Base-by-base conservation (phyloP, 2,329 filamentous ascomycete species). In the Sporothrix variecibatus region DNA sequence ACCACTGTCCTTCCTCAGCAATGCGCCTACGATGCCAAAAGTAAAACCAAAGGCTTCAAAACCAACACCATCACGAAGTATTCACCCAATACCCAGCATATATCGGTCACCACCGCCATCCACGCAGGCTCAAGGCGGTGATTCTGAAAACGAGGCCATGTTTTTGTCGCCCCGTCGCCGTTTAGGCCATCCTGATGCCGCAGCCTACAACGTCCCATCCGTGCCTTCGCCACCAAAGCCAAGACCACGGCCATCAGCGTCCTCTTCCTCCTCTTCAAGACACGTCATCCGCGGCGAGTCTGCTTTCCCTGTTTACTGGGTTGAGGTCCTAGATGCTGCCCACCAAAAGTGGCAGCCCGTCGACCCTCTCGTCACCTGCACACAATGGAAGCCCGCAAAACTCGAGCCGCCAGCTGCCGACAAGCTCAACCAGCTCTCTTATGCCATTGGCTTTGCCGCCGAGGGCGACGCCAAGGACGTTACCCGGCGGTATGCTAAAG, bases 271-370 rank as follows among this genome's bases (percentile, higher is more conserved):
- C 78, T 78, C 81, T 80, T 79, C 82, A 80, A 46, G 43, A 7
- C 17, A 87, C 38, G 71, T 67, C 4, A 62, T 92, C 12, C 87
- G 87, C 31, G 93, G 94, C 46, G 93, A 95, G 79, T 95, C 94
- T 0, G 82, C 89, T 0, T 93, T 92, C 78, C 96, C 96, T 0
- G 87, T 98, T 2, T 98, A 94, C 80, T 99, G 96, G 96, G 92
- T 98, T 0, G 96, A 99, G 83, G 91, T 94, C 3, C 93, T 97
- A 77, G 95, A 98, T 76, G 86, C 90, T 72, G 92, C 93, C 0
- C 90, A 94, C 76, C 93, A 98, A 80, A 97, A 94, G 84, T 99
- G 96, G 96, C 89, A 97, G 73, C 88, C 94, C 0, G 89, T 96
- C 51, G 96, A 99, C 80, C 90, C 95, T 0, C 82, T 98, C 0